Evolutionary conservation across 257 asterid genomes (phyloP), one percentile per base, ranked within the genome.

Genomic region (Striga asiatica): DNA sequence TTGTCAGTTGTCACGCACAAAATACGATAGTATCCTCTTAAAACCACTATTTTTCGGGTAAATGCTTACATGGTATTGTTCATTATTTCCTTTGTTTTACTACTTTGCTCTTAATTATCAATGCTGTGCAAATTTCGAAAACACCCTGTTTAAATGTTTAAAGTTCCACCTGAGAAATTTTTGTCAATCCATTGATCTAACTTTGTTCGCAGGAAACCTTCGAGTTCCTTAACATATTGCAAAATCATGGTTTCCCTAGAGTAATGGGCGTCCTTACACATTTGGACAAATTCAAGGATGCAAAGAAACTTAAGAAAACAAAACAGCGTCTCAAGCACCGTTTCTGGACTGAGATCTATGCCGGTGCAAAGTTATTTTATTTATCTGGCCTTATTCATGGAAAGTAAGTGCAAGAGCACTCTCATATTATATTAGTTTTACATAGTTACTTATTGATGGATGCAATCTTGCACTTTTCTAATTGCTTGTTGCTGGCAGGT

Each of bases 181-280:
- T 18, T 39, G 1, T 50, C 19, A 17, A 11, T 11, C 17, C 14
- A 19, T 50, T 19, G 59, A 38, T 32, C 59, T 34, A n/a, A 52
- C 61, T 37, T 6, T 41, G n/a, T 63, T 66, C 80, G 61, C 76
- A 88, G 99, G 99, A 92, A 75, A 82, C 94, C 0, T 92, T 92
- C 69, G 98, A 92, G 64, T 92, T 88, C 76, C 98, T 92, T 17
- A 92, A 92, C 79, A 88, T 88, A 67, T 31, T 92, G 80, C 95
- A 92, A 74, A 88, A 82, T 72, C 98, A 92, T 70, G 98, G 98
- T 51, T 92, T 92, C 68, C 97, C 98, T 43, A 88, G 76, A 78
- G 93, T 92, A 43, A 92, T 92, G 98, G 98, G 98, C 51, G 98
- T 92, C 62, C 98, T 92, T 54, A 88, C 99, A 60, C 97, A 92